Evolutionary conservation across 768 basidiomycete species (phyloP).

Genomic region (Lactarius pseudohatsudake): DNA sequence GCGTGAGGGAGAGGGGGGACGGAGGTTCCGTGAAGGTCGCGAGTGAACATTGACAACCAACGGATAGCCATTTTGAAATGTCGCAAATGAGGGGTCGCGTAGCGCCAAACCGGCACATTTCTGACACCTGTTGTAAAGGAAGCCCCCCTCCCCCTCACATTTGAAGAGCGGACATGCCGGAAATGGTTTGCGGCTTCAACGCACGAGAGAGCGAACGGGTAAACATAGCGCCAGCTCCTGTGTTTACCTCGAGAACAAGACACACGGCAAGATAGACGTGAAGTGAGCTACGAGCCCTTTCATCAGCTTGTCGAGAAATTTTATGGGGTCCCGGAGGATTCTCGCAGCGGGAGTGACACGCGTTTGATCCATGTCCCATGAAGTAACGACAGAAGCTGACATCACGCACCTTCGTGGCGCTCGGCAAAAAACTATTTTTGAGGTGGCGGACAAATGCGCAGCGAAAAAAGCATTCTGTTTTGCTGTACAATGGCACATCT

Average conservation of each 20-base stretch:
- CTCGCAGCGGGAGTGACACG: neutral
- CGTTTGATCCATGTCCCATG: neutral
- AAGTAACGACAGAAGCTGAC: neutral
- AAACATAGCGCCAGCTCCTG: neutral
- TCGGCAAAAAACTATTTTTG: neutral
- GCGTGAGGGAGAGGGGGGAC: neutral
- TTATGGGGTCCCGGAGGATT: neutral
- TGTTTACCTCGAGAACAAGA: neutral
- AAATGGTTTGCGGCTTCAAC: neutral
- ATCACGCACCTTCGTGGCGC: conserved; percentile 5
- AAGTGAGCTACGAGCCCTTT: neutral
- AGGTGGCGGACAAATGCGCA: neutral
- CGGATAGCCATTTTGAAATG: neutral
- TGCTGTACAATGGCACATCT: neutral
- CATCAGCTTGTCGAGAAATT: neutral
- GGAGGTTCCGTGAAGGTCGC: conserved; percentile 1
- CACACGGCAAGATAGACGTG: neutral
- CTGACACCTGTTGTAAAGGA: neutral
- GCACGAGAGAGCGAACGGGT: neutral
- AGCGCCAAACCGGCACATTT: neutral
- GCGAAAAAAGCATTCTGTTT: neutral
- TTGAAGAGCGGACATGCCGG: neutral
- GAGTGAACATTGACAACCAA: neutral
- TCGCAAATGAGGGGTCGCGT: conserved; percentile 2
- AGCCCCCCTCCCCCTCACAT: neutral